Base-by-base conservation (phyloP, 2,329 filamentous ascomycete species). In the Claviceps spartinae region DNA sequence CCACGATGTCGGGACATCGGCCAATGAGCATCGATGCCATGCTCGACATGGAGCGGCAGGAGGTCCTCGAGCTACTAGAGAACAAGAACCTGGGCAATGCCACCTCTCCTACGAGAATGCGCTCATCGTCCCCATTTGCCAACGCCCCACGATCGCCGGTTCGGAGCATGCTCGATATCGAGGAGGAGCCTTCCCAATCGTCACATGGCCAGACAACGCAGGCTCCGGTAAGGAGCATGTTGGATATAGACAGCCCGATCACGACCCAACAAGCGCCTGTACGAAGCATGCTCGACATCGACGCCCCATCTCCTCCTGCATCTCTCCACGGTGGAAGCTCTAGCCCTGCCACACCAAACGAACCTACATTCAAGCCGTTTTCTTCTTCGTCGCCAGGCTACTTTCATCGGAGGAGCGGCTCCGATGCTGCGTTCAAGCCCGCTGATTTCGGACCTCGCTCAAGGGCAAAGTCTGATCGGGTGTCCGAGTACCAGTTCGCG, bases 21-120 rank as follows among this genome's bases (percentile, higher is more conserved):
- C 70, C 72, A 20, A 88, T 88, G 83, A 88, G 85, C 62, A 79
- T 90, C 62, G 86, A 88, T 69, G 79, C 83, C 48, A 79, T 83
- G 58, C 74, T 89, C 56, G 86, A 89, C 63, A 83, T 88, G 71
- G 86, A 91, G 72, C 78, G 85, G 55, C 74, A 76, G 56, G 85
- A 88, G 68, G 82, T 89, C 41, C 72, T 88, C 58, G 81, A 81
- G 47, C 71, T 88, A 55, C 72, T 88, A 43, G 82, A 85, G 64
- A 76, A 75, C 45, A 71, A 69, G 49, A 60, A 59, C 56, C 60
- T 60, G 50, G 52, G 57, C 2, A 62, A 65, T 11, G 42, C 53
- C 30, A 63, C 64, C 22, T 62, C 69, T 14, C 59, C 67, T 7
- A 60, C 62, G 5, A 66, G 71, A 22, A 63, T 61, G 59, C 70